phyloP scores from a whole-genome alignment of 768 basidiomycete species.

The Dictyophora rubrovolvata region DNA sequence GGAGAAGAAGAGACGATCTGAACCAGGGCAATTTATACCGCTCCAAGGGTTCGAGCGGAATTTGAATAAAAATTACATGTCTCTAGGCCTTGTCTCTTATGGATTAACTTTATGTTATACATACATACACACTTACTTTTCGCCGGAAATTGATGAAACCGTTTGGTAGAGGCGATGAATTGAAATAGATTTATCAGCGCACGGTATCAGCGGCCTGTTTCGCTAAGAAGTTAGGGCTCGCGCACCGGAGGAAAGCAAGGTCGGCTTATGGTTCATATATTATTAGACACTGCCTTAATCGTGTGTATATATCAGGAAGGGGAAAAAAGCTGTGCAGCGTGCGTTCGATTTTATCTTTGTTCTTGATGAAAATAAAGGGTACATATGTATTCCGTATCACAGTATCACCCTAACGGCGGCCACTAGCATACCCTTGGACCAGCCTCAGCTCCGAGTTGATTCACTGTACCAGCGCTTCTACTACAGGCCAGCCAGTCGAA shows the following conservation, averaged over 20 bases:
- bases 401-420: no score
- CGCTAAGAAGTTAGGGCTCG: neutral
- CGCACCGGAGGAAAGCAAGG: no score
- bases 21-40: neutral
- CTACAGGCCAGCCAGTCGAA: slow-evolving; percentile 41
- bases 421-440: neutral
- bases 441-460: neutral
- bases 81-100: neutral
- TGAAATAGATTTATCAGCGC: neutral
- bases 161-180: neutral
- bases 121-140: neutral
- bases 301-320: neutral
- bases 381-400: no score
- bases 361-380: no score
- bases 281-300: neutral
- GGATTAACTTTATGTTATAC: no score
- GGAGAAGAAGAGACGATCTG: neutral
- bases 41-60: neutral
- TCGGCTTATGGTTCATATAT: neutral
- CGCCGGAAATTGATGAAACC: neutral
- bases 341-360: no score
- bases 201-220: neutral
- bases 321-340: neutral
- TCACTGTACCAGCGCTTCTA: neutral
- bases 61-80: neutral